These are phyloP conservation scores for Penicillium sp. DNA, from an alignment of 2,329 filamentous ascomycete species.

Conservation along the genomic window DNA sequence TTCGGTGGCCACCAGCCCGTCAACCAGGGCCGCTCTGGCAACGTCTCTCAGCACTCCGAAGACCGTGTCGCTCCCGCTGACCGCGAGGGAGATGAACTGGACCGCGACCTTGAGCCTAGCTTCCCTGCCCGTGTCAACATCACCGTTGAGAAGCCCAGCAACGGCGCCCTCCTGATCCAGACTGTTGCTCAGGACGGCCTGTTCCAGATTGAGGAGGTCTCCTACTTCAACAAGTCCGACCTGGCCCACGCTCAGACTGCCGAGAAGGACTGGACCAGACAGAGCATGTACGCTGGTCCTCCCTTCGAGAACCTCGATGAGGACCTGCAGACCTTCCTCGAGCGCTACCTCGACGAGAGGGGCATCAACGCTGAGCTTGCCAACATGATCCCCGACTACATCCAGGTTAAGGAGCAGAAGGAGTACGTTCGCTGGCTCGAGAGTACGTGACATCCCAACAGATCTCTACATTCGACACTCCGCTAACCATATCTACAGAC, in stretches of 20 bases:
- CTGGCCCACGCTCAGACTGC: slow-evolving; percentile 67
- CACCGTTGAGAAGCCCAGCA: slow-evolving; percentile 75
- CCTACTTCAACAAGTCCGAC: slow-evolving; percentile 70
- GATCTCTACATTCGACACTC: too few species aligned
- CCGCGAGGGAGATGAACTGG: too few species aligned
- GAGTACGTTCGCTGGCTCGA: slow-evolving; percentile 89
- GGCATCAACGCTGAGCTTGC: slow-evolving; percentile 80
- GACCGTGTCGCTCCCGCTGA: too few species aligned
- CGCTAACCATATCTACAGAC: too few species aligned
- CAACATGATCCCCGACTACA: slow-evolving; percentile 87
- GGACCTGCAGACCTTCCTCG: slow-evolving; percentile 83
- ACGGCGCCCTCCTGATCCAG: slow-evolving; percentile 78
- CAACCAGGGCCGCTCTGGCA: slow-evolving; percentile 46
- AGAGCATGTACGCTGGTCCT: slow-evolving; percentile 77
- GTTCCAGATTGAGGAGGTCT: slow-evolving; percentile 82
- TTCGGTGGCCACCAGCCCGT: too few species aligned
- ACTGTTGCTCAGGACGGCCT: slow-evolving; percentile 75
- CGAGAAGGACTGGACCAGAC: slow-evolving; percentile 66
- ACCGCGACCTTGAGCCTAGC: too few species aligned
- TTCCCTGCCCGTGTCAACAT: slow-evolving; percentile 79
- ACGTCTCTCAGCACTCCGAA: too few species aligned
- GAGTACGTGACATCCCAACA: too few species aligned
- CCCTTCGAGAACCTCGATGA: slow-evolving; percentile 91
- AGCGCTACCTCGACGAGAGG: slow-evolving; percentile 89
- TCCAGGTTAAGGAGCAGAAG: slow-evolving; percentile 96